Evolutionary conservation across 306 rosid species (phyloP).

Genomic region (Prunus mira): DNA sequence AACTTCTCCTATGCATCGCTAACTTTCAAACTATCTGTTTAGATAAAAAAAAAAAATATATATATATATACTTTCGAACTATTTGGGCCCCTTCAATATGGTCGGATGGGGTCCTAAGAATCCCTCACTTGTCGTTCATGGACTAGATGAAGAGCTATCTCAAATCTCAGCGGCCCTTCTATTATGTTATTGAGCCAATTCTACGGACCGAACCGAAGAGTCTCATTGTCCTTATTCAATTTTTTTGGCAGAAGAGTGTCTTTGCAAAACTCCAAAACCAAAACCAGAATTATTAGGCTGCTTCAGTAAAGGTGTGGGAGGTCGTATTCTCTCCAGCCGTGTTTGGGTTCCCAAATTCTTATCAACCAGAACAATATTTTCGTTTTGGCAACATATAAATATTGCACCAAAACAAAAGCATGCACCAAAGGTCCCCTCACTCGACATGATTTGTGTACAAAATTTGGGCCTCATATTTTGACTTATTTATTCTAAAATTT

Average conservation of each 20-base stretch:
- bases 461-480: background rate
- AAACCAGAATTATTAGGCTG: background rate
- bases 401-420: no score
- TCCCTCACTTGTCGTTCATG: background rate
- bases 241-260: background rate
- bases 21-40: background rate
- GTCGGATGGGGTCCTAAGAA: background rate
- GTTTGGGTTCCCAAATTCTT: background rate
- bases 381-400: background rate
- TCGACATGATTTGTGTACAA: background rate
- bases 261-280: slow-evolving; percentile 10
- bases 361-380: background rate
- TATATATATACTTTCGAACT: no score
- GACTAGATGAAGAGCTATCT: background rate
- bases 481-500: no score
- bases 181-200: background rate
- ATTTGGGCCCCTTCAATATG: background rate
- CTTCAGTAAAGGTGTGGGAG: background rate
- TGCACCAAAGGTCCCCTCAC: background rate
- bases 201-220: background rate
- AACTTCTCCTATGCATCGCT: no score
- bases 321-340: background rate
- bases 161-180: background rate
- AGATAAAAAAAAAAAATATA: no score
- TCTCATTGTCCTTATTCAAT: background rate